A percentile compares a stretch with the other conserved stretches of the same genome.
Evolutionary conservation across 1,284 basidiomycete species (phyloP).

Genomic region (Tetrapyrgos nigripes): DNA sequence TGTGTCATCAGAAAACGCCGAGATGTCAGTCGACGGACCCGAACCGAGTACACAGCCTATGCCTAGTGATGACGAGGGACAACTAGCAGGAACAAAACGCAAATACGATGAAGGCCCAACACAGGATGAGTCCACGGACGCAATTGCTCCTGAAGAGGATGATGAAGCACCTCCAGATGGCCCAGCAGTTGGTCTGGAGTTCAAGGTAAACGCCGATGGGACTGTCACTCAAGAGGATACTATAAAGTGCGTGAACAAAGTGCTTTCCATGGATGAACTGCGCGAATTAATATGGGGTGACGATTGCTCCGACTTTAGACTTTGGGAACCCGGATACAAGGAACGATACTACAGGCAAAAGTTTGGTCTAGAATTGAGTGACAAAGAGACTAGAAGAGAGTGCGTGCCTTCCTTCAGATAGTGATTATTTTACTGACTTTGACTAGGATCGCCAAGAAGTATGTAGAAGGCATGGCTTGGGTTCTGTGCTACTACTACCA

Average conservation of each 20-base stretch:
- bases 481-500: constrained; percentile 99
- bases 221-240: constrained; percentile 93
- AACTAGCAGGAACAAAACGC: constrained; percentile 65
- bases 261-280: constrained; percentile 8
- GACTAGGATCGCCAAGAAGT: constrained; percentile 78
- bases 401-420: constrained; percentile 44
- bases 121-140: constrained; percentile 52
- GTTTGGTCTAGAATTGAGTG: constrained; percentile 81
- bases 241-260: constrained; percentile 73
- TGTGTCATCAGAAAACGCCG: background rate
- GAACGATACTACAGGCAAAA: constrained; percentile 97
- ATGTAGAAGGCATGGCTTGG: constrained; percentile 97
- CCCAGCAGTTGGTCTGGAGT: constrained; percentile 49
- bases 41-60: background rate
- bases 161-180: constrained; percentile 32
- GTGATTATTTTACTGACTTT: constrained; percentile 20
- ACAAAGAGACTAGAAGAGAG: constrained; percentile 79
- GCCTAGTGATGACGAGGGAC: constrained; percentile 11
- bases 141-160: constrained; percentile 42
- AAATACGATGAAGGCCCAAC: constrained; percentile 67
- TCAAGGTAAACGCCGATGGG: constrained; percentile 85
- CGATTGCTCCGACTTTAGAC: constrained; percentile 48
- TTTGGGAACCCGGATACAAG: constrained; percentile 95
- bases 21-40: background rate
- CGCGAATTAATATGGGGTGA: constrained; percentile 17